Conservation (phyloP, 2,329 filamentous ascomycete genomes). For the Colletotrichum lini region DNA sequence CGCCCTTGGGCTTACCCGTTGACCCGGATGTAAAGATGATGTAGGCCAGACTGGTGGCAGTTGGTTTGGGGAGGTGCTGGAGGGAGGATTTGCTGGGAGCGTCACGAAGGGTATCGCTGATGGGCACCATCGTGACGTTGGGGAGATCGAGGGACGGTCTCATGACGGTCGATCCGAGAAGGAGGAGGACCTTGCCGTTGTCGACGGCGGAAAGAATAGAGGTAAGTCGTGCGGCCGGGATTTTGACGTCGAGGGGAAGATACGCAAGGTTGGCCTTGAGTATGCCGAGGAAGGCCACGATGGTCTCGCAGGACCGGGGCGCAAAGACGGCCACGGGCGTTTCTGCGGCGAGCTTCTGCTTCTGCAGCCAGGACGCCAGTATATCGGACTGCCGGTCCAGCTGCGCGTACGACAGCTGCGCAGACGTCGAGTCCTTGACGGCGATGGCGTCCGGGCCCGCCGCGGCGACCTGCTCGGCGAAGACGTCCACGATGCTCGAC, state of each 20-base stretch:
- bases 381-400: conserved; percentile 42
- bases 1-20: conserved; percentile 38
- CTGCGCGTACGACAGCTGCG: conserved; percentile 44
- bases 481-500: conserved; percentile 46
- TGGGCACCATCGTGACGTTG: conserved; percentile 36
- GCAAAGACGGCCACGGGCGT: conserved; percentile 44
- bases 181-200: conserved; percentile 18
- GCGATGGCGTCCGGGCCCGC: conserved; percentile 38
- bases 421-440: conserved; percentile 40
- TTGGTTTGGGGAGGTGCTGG: not conserved
- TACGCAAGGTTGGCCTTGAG: conserved; percentile 49
- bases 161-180: conserved; percentile 32
- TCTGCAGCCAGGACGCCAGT: conserved; percentile 25
- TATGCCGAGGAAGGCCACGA: conserved; percentile 46
- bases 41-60: conserved; percentile 24
- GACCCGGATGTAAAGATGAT: conserved; percentile 39
- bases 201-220: conserved; percentile 40
- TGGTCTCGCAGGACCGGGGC: conserved; percentile 45
- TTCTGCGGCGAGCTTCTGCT: conserved; percentile 7
- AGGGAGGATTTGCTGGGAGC: too few relatives aligned
- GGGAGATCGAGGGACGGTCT: conserved; percentile 15
- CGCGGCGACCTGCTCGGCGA: conserved; percentile 43
- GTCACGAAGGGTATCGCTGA: conserved; percentile 19
- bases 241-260: conserved; percentile 45
- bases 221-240: conserved; percentile 41